These are phyloP conservation scores for Aspergillus coremiiformis DNA, from an alignment of 495 filamentous ascomycete species.

Conservation along the genomic window DNA sequence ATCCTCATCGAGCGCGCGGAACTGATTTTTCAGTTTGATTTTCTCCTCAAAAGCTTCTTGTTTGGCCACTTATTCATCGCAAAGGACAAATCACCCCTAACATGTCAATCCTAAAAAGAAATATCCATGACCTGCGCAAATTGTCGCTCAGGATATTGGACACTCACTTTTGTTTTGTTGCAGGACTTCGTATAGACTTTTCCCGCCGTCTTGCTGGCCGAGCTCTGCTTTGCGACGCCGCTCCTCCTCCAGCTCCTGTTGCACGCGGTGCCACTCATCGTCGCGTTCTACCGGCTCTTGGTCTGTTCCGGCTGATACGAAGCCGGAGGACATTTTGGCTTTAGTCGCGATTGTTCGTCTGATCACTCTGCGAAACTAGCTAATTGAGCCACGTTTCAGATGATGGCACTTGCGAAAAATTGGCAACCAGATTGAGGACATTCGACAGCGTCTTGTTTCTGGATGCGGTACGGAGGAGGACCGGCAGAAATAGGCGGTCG, in stretches of 20 bases:
- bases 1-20: conserved; percentile 86
- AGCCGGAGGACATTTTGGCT: conserved; percentile 67
- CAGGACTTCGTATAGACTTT: conserved; percentile 76
- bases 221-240: conserved; percentile 52
- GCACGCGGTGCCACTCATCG: conserved; percentile 71
- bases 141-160: neutral
- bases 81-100: conserved; percentile 35
- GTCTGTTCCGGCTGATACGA: conserved; percentile 78
- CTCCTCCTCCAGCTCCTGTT: conserved; percentile 67
- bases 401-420: neutral
- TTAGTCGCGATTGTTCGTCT: neutral
- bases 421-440: neutral
- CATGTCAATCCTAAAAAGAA: conserved; percentile 44
- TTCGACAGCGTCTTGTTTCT: neutral
- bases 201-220: conserved; percentile 52
- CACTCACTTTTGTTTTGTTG: conserved; percentile 87
- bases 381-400: neutral
- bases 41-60: conserved; percentile 95
- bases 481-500: conserved; percentile 18
- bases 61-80: conserved; percentile 61
- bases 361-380: neutral
- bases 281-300: conserved; percentile 53
- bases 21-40: conserved; percentile 81
- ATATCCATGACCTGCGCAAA: neutral
- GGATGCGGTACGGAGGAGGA: neutral